phyloP scores from a whole-genome alignment of 108 stramenopile genomes.

The Cyclostephanos tholiformis region DNA sequence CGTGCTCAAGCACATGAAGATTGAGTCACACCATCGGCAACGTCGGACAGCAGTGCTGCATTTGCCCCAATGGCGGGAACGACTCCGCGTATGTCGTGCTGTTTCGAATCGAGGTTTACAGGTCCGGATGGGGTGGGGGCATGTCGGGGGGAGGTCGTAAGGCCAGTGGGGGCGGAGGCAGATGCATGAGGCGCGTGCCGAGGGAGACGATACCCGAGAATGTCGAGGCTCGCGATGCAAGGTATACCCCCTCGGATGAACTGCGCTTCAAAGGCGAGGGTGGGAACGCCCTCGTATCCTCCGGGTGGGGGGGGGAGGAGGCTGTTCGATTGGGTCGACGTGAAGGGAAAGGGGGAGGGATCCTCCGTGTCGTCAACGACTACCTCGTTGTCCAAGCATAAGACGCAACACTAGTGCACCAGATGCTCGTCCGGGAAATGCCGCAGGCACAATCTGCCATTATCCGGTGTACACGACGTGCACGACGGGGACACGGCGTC shows the following conservation, averaged over 20 bases:
- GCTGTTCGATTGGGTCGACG: slow-evolving; percentile 28
- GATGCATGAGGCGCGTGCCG: slow-evolving; percentile 40
- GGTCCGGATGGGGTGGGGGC: too few relatives aligned
- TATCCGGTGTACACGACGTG: slow-evolving; percentile 36
- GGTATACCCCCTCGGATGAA: slow-evolving; percentile 23
- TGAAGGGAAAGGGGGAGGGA: neutral
- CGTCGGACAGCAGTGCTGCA: slow-evolving; percentile 40
- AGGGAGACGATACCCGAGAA: slow-evolving; percentile 37
- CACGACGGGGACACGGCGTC: slow-evolving; percentile 48
- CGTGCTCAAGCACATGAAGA: slow-evolving; percentile 41
- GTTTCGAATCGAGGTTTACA: slow-evolving; percentile 43
- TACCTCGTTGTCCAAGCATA: too few relatives aligned
- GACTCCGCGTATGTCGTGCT: slow-evolving; percentile 20
- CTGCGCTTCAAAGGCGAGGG: slow-evolving; percentile 23
- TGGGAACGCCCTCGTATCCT: slow-evolving; percentile 8
- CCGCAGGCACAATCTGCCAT: slow-evolving; percentile 35
- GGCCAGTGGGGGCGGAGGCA: slow-evolving; percentile 26
- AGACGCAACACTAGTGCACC: slow-evolving; percentile 50
- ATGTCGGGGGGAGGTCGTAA: too few relatives aligned
- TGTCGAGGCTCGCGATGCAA: neutral
- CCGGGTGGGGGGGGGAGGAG: neutral
- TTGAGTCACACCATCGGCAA: slow-evolving; percentile 32
- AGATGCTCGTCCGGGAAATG: slow-evolving; percentile 42
- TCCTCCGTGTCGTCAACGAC: slow-evolving; percentile 6
- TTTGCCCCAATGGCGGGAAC: slow-evolving; percentile 24